phyloP scores from a whole-genome alignment of 169 alveolate genomes.

The Eimeria falciformis region DNA sequence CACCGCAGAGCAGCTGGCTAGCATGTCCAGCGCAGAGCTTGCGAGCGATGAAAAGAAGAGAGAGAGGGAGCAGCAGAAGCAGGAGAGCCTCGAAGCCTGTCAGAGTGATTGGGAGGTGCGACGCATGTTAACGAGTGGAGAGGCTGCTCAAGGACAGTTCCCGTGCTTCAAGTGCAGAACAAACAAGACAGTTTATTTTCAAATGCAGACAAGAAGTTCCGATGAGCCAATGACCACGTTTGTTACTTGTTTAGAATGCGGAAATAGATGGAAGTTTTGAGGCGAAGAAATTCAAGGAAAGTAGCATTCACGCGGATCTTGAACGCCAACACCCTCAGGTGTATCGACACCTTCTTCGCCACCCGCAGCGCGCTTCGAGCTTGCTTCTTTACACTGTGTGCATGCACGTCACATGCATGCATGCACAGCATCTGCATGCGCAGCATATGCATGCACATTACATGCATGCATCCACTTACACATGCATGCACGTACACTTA shows the following conservation, averaged over 20 bases:
- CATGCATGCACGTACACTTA: no score
- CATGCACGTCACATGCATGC: no score
- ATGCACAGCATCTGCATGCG: no score
- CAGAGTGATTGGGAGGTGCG: conserved; percentile 97
- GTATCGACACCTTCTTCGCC: no score
- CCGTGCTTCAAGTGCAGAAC: conserved; percentile 95
- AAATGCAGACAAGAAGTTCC: conserved; percentile 97
- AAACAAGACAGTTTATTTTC: conserved; percentile 92
- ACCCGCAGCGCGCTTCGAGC: no score
- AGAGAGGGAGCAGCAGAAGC: conserved; percentile 85
- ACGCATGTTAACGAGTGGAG: conserved; percentile 82
- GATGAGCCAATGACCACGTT: conserved; percentile 99
- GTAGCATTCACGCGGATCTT: no score
- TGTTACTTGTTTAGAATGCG: conserved; percentile 96
- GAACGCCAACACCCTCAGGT: no score
- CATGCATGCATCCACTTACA: no score
- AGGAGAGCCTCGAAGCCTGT: conserved; percentile 89
- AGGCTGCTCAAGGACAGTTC: conserved; percentile 92
- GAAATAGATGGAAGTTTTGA: conserved; percentile 94
- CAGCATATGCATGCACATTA: no score
- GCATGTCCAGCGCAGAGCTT: conserved; percentile 95
- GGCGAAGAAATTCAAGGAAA: no score
- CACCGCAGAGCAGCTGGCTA: conserved; percentile 87
- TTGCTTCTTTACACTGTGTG: no score
- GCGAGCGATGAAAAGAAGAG: conserved; percentile 93